Percentiles rank a stretch among this genome's conserved stretches.
phyloP scores from a whole-genome alignment of 2,329 filamentous ascomycete genomes.

The Pseudocercospora crystallina region DNA sequence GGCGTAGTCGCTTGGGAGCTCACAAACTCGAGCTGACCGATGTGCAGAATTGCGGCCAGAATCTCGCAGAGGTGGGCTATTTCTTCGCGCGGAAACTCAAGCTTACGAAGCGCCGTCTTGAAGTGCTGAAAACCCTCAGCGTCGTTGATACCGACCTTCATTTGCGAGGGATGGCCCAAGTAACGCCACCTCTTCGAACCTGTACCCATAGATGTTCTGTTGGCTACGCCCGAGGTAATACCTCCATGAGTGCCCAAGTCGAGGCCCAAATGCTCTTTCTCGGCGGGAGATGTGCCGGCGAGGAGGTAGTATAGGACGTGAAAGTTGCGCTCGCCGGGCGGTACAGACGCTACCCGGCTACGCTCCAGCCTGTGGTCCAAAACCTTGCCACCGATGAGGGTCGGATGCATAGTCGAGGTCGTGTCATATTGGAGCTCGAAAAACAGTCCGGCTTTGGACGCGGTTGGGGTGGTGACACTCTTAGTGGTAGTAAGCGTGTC shows the following conservation, averaged over 20 bases:
- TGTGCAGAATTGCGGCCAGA: slow-evolving; percentile 89
- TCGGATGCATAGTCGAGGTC: slow-evolving; percentile 76
- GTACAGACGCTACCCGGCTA: slow-evolving; percentile 85
- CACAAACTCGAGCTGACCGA: slow-evolving; percentile 93
- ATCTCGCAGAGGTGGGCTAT: slow-evolving; percentile 98
- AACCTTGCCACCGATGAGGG: slow-evolving; percentile 89
- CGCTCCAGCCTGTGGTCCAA: slow-evolving; percentile 90
- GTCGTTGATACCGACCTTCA: slow-evolving; percentile 97
- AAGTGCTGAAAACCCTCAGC: slow-evolving; percentile 94
- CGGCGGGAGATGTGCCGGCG: slow-evolving; percentile 83
- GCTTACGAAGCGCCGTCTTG: slow-evolving; percentile 89
- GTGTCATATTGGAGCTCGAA: slow-evolving; percentile 98
- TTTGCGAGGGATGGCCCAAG: slow-evolving; percentile 90
- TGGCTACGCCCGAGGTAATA: slow-evolving; percentile 56
- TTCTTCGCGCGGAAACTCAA: slow-evolving; percentile 89
- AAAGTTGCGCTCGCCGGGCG: slow-evolving; percentile 94
- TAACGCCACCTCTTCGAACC: slow-evolving; percentile 90
- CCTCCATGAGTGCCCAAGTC: slow-evolving; percentile 38
- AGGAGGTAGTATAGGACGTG: slow-evolving; percentile 95
- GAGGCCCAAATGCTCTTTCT: slow-evolving; percentile 80
- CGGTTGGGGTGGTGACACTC: slow-evolving; percentile 89
- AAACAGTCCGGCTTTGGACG: slow-evolving; percentile 92
- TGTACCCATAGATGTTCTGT: slow-evolving; percentile 53
- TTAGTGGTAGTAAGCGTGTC: slow-evolving; percentile 96
- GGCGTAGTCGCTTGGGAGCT: slow-evolving; percentile 76